Conservation (phyloP, 2,329 filamentous ascomycete genomes). For the Aspergillus pseudotamarii region DNA sequence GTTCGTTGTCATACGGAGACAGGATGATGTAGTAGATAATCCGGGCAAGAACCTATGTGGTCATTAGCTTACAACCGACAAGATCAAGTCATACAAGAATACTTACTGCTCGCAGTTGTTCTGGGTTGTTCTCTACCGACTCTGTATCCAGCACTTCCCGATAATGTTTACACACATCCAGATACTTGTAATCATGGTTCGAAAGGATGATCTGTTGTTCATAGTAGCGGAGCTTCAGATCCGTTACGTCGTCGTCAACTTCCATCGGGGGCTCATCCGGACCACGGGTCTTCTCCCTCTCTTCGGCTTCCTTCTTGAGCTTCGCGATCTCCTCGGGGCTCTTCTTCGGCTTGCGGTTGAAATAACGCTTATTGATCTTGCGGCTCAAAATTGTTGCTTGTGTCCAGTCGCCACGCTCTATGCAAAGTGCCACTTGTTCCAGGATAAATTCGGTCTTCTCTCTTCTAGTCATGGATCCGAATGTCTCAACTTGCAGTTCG, state of each 20-base stretch:
- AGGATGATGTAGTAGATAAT: conserved; percentile 98
- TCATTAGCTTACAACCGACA: conserved; percentile 14
- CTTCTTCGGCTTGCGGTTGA: conserved; percentile 88
- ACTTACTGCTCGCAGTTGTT: conserved; percentile 80
- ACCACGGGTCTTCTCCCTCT: conserved; percentile 73
- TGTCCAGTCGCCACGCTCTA: conserved; percentile 93
- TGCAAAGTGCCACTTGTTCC: conserved; percentile 90
- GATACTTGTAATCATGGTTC: conserved; percentile 96
- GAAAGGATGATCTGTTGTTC: conserved; percentile 95
- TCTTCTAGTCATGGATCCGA: conserved; percentile 93
- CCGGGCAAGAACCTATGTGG: conserved; percentile 78
- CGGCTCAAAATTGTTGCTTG: conserved; percentile 91
- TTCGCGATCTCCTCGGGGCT: conserved; percentile 85
- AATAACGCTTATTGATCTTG: conserved; percentile 95
- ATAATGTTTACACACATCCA: conserved; percentile 98
- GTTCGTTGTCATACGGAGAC: conserved; percentile 96
- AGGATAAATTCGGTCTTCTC: conserved; percentile 99
- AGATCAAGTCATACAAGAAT: neutral
- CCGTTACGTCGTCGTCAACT: conserved; percentile 86
- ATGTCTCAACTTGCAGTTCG: conserved; percentile 97
- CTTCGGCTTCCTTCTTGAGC: conserved; percentile 79
- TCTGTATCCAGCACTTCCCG: conserved; percentile 95
- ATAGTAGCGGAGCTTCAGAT: conserved; percentile 93
- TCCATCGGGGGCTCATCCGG: conserved; percentile 77
- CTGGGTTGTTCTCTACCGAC: conserved; percentile 85